These are phyloP conservation scores for Astrocystis sublimbata DNA, from an alignment of 495 filamentous ascomycete genomes.

Conservation along the genomic window DNA sequence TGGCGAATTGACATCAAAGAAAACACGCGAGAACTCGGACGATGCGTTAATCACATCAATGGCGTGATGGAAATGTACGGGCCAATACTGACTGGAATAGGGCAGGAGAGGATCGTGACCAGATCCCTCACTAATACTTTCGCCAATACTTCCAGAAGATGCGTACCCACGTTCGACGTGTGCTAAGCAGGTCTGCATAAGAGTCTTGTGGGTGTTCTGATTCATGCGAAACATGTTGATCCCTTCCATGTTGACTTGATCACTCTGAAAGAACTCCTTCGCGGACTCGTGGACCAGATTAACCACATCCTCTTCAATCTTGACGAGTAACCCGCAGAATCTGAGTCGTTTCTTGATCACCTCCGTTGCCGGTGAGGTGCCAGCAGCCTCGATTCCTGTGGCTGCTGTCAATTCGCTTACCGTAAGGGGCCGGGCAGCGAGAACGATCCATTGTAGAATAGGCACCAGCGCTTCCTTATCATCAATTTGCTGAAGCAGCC, in stretches of 20 bases:
- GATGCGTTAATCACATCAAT: background rate
- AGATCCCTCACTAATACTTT: background rate
- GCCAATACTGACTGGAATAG: conserved; percentile 6
- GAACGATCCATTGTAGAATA: conserved; percentile 37
- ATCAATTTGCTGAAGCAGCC: conserved; percentile 38
- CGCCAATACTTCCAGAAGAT: background rate
- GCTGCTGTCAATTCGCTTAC: conserved; percentile 30
- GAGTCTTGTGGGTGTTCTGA: conserved; percentile 26
- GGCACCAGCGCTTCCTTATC: conserved; percentile 21
- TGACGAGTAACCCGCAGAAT: conserved; percentile 29
- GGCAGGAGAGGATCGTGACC: background rate
- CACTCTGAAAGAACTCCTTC: conserved; percentile 34
- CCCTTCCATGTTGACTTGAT: conserved; percentile 27
- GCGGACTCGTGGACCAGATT: conserved; percentile 40
- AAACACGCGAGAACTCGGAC: conserved; percentile 12
- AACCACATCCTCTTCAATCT: conserved; percentile 27
- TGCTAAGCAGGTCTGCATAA: conserved; percentile 32
- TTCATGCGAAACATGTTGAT: conserved; percentile 33
- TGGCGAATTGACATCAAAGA: conserved; percentile 28
- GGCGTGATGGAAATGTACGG: background rate
- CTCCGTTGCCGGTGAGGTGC: conserved; percentile 7
- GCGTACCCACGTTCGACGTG: conserved; percentile 21
- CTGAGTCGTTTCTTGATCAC: conserved; percentile 25
- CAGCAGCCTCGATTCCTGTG: conserved; percentile 1
- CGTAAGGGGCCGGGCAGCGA: conserved; percentile 35